Base-by-base conservation (phyloP, 495 filamentous ascomycete genomes). In the Penicillium daleae region DNA sequence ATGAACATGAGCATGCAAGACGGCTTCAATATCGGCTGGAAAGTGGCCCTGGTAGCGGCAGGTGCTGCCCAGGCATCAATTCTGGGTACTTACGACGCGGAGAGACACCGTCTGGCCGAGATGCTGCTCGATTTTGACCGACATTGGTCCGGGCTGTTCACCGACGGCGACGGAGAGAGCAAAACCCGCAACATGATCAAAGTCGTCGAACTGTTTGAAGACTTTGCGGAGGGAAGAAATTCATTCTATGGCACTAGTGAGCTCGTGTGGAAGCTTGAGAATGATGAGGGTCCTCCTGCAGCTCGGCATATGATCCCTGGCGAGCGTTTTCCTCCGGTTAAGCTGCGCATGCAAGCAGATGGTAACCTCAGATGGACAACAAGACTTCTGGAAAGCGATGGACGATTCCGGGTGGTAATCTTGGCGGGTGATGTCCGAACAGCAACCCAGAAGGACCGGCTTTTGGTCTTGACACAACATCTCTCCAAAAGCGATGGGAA, bases 1-100 rank as follows among this genome's bases (percentile, higher is more conserved):
- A 92, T 93, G 90, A 95, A 95, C 65, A 87, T 90, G 33, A 89
- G 87, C 13, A 90, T 96, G 79, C 84, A 92, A 40, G 92, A 96
- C 63, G 86, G 87, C 9, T 85, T 86, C 64, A 93, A 94, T 72
- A 77, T 95, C 8, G 90, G 86, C 3, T 95, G 91, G 91, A 94
- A 93, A 71, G 79, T 95, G 40, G 87, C 88, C 50, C 80, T 86
- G 19, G 88, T 90, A 15, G 82, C 88, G 49, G 78, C 78, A 17
- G 87, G 87, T 8, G 78, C 85, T 21, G 83, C 85, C 0, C 65
- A 80, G 27, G 80, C 82, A 15, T 71, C 69, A 8, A 72, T 92
- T 7, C 80, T 94, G n/a, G 74, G 82, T 49, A 92, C 91, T 0
- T 95, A 95, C 70, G 80, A 89, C 63, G 65, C 76, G 5, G 91